These are phyloP conservation scores for Camptophora hylomeconis DNA, from an alignment of 2,329 filamentous ascomycete species.

Conservation along the genomic window DNA sequence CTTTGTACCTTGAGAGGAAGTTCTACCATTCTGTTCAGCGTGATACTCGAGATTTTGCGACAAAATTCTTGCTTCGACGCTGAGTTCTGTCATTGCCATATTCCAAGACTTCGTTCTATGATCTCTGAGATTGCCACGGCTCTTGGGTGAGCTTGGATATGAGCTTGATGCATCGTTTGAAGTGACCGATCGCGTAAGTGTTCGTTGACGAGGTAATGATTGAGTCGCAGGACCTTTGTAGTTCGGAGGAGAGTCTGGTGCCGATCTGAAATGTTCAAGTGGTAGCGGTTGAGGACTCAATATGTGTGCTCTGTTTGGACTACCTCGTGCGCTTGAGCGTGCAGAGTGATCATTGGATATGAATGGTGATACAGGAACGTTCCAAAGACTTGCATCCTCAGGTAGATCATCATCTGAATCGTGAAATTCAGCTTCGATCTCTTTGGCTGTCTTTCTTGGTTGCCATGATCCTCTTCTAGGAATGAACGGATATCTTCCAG, in stretches of 20 bases:
- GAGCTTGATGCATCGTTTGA: slow-evolving; percentile 6
- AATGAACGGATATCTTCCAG: slow-evolving; percentile 7
- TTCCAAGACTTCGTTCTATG: slow-evolving; percentile 47
- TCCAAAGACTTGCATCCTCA: slow-evolving; percentile 37
- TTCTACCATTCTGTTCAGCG: slow-evolving; percentile 30
- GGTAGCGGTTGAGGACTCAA: slow-evolving; percentile 29
- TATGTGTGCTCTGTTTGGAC: slow-evolving; percentile 26
- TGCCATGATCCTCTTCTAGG: slow-evolving; percentile 29
- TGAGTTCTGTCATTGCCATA: slow-evolving; percentile 42
- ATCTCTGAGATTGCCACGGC: slow-evolving; percentile 10
- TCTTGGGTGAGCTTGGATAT: slow-evolving; percentile 18
- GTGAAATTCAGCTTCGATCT: slow-evolving; percentile 37
- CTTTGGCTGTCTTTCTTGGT: slow-evolving; percentile 31
- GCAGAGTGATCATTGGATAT: slow-evolving; percentile 25
- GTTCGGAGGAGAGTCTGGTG: slow-evolving; percentile 17
- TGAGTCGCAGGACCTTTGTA: slow-evolving; percentile 16
- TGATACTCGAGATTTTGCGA: slow-evolving; percentile 48
- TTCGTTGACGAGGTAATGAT: slow-evolving; percentile 11
- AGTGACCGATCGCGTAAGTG: slow-evolving; percentile 8
- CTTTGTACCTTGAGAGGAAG: slow-evolving; percentile 37
- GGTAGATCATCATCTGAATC: slow-evolving; percentile 38
- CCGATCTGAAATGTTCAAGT: slow-evolving; percentile 25
- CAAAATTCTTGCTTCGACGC: slow-evolving; percentile 45
- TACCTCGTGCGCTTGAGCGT: slow-evolving; percentile 19
- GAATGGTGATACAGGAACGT: slow-evolving; percentile 36